phyloP scores from a whole-genome alignment of 805 yeast species.

The Candida sonorensis region DNA sequence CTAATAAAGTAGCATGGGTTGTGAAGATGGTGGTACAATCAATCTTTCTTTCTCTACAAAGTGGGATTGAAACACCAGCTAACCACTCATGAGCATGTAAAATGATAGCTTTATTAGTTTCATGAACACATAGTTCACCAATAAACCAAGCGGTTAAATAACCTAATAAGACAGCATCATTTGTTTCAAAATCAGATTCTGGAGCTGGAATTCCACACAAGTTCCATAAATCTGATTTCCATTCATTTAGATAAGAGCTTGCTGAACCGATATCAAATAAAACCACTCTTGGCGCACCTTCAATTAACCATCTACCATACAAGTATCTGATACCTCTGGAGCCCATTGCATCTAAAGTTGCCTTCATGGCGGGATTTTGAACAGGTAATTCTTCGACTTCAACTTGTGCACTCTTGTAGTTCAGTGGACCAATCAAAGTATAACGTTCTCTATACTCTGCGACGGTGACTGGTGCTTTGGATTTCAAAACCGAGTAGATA shows the following conservation, averaged over 20 bases:
- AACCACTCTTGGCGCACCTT: constrained; percentile 93
- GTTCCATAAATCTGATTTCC: constrained; percentile 93
- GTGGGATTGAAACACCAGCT: constrained; percentile 92
- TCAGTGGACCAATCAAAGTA: constrained; percentile 80
- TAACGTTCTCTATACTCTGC: constrained; percentile 88
- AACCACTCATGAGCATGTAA: constrained; percentile 98
- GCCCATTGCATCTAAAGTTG: constrained; percentile 70
- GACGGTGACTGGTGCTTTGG: constrained; percentile 94
- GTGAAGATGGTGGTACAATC: constrained; percentile 95
- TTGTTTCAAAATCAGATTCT: constrained; percentile 77
- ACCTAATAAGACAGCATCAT: constrained; percentile 89
- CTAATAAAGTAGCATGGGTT: constrained; percentile 93
- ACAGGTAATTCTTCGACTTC: constrained; percentile 72
- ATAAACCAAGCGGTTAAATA: constrained; percentile 95
- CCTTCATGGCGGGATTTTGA: constrained; percentile 41
- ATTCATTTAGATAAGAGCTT: constrained; percentile 63
- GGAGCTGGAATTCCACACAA: constrained; percentile 92
- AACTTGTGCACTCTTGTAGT: constrained; percentile 63
- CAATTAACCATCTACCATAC: constrained; percentile 95
- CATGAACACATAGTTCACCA: constrained; percentile 85
- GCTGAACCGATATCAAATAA: constrained; percentile 84
- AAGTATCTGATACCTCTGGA: constrained; percentile 74
- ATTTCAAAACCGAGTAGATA: constrained; percentile 90
- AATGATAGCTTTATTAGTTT: constrained; percentile 80
- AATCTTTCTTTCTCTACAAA: constrained; percentile 83